These are phyloP conservation scores for Diddensiella caesifluorescens DNA, from an alignment of 805 yeast genomes.

Conservation along the genomic window DNA sequence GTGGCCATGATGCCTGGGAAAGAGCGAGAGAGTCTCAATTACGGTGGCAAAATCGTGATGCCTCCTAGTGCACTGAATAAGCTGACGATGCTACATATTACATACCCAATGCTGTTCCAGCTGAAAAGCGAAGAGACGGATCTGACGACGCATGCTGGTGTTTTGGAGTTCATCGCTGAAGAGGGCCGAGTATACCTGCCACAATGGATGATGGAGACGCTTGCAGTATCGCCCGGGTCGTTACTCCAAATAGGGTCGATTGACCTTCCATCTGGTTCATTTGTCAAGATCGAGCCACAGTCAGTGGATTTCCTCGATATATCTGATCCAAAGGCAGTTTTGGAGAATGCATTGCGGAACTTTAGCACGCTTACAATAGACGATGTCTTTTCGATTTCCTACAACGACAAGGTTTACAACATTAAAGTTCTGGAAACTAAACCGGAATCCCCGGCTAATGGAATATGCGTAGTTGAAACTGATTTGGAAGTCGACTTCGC, in stretches of 20 bases:
- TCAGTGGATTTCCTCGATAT: constrained; percentile 89
- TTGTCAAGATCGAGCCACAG: constrained; percentile 94
- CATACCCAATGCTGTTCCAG: constrained; percentile 95
- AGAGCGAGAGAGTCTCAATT: constrained; percentile 65
- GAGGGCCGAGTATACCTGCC: constrained; percentile 95
- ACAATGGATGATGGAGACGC: constrained; percentile 89
- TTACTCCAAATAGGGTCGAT: constrained; percentile 63
- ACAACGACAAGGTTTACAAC: constrained; percentile 71
- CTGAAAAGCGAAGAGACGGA: constrained; percentile 60
- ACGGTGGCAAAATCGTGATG: constrained; percentile 90
- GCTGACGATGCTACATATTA: constrained; percentile 78
- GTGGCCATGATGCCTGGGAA: constrained; percentile 81
- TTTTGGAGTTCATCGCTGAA: constrained; percentile 91
- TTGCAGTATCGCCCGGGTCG: constrained; percentile 72
- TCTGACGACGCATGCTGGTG: constrained; percentile 80
- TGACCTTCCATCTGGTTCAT: constrained; percentile 78
- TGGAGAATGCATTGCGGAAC: constrained; percentile 85
- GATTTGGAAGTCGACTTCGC: constrained; percentile 97
- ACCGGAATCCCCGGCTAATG: constrained; percentile 59
- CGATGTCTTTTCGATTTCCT: constrained; percentile 79
- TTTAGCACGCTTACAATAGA: constrained; percentile 81
- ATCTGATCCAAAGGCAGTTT: constrained; percentile 91
- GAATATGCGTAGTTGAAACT: constrained; percentile 94
- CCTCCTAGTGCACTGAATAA: constrained; percentile 91
- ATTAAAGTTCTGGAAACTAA: constrained; percentile 83